Evolutionary conservation across 345 rosid species (phyloP), one percentile per base, ranked within the genome.

Genomic region (Viola odorata): DNA sequence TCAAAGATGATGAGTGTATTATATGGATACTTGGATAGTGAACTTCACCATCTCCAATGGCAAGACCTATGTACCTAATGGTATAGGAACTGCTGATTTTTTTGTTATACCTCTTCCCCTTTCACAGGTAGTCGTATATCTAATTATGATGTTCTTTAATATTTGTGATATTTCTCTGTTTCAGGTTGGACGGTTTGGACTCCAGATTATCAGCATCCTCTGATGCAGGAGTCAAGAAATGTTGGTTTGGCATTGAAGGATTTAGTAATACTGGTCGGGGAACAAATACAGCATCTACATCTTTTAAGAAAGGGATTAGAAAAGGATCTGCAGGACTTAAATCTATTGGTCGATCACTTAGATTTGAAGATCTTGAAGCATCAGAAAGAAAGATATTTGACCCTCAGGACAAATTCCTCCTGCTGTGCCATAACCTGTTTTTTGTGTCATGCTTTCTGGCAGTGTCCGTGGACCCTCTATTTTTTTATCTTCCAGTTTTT

Each of bases 121-220:
- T 23, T 23, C 32, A 23, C 32, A 2, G 32, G 32, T 23, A 23
- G 32, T 23, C 32, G 2, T 23, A 23, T 23, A 23, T 23, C 32
- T 23, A 23, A 23, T 23, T 23, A 23, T 2, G 32, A 23, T 23
- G 32, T 23, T 23, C n/a, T 23, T 23, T 23, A 23, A 23, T 23
- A 23, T 23, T 23, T 23, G 32, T 23, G 32, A 23, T 23, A 23
- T 23, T 23, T 23, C 48, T 36, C 6, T 57, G 68, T 71, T 66
- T 36, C 76, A 89, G 99, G 88, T 81, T 94, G 84, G 97, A 94
- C 40, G 91, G 87, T 76, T 78, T 90, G 95, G 97, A 90, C 69
- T 87, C 98, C 37, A 81, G 91, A 70, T 67, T 79, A 51, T 81
- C 97, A 3, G 79, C 92, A 59, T 55, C 96, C 37, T 82, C 91